Evolutionary conservation across 148 eudicot species (phyloP), one percentile per base, ranked within the genome.

Genomic region (Cornus controversa): DNA sequence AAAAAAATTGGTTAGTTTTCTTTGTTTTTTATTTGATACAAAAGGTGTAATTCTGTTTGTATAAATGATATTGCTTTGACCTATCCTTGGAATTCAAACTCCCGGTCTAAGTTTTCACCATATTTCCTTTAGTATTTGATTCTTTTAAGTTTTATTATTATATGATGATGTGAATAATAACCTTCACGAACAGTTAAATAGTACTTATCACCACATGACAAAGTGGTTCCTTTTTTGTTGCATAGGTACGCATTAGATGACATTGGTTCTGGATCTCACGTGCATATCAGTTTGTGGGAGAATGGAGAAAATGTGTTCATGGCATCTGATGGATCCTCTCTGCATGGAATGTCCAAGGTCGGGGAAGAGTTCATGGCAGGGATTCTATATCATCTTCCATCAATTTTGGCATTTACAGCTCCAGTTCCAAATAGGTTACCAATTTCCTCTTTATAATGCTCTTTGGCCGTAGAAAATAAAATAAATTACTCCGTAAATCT

Each of bases 341-440:
- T 10, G 69, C 84, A 89, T 71, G 99, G 98, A 75, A 92, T 96
- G 91, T 93, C 98, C 53, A 86, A 86, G 84, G 66, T 88, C 37
- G 99, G 99, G 69, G 94, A 91, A 86, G 91, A 93, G 82, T 96
- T 93, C 86, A 93, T 96, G 98, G 94, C 99, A 42, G 99, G 99
- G 72, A 98, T 96, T 78, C 80, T 93, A 70, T 76, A 77, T 83
- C 99, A 96, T 91, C 98, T 96, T 81, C 99, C 99, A 36, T 86
- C 98, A 8, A 85, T 96, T 70, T 75, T 93, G 87, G 98, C 97
- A 66, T 96, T 96, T 78, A 92, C 95, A 70, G 94, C 99, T 65
- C 98, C 99, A 71, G 45, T 85, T 79, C 99, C 98, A 62, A 93
- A 93, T 78, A 96, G 99, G 99, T 93, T 6, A 72, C 2, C 22